These are phyloP conservation scores for Podaxis pistillaris DNA, from an alignment of 768 basidiomycete genomes.

Conservation along the genomic window DNA sequence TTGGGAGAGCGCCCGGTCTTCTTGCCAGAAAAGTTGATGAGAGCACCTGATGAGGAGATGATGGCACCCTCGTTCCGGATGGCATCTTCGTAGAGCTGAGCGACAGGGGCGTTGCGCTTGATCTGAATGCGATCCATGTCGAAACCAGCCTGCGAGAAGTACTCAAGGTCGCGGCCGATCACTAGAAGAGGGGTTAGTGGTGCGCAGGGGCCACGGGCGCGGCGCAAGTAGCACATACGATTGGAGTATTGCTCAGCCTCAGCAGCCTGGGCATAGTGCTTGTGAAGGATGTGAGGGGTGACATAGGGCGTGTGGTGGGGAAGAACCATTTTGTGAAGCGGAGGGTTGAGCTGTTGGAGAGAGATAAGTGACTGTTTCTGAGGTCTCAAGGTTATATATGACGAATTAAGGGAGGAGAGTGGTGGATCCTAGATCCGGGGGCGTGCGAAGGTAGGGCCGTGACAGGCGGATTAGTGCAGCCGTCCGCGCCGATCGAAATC, in stretches of 20 bases:
- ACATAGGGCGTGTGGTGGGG: conserved; percentile 80
- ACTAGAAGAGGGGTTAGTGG: conserved; percentile 45
- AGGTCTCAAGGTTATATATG: conserved; percentile 16
- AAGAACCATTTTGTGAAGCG: conserved; percentile 53
- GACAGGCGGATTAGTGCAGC: neutral
- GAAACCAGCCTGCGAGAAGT: conserved; percentile 98
- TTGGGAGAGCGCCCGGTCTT: conserved; percentile 98
- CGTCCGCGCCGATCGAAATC: neutral
- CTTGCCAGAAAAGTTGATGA: conserved; percentile 99
- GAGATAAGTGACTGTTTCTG: conserved; percentile 17
- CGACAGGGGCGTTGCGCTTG: conserved; percentile 89
- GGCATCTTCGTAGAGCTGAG: conserved; percentile 95
- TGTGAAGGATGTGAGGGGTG: conserved; percentile 88
- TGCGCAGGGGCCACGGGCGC: conserved; percentile 4
- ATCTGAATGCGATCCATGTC: conserved; percentile 98
- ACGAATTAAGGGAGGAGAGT: conserved; percentile 16
- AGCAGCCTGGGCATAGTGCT: conserved; percentile 73
- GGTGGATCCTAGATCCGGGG: conserved; percentile 22
- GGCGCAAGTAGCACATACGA: conserved; percentile 40
- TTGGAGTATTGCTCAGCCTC: conserved; percentile 62
- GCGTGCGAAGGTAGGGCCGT: conserved; percentile 14
- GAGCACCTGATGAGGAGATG: conserved; percentile 91
- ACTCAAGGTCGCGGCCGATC: conserved; percentile 90
- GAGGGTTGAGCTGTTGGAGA: conserved; percentile 14
- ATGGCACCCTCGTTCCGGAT: conserved; percentile 98